Base-by-base conservation (phyloP, 2,329 filamentous ascomycete genomes). In the Tolypocladium sp. region DNA sequence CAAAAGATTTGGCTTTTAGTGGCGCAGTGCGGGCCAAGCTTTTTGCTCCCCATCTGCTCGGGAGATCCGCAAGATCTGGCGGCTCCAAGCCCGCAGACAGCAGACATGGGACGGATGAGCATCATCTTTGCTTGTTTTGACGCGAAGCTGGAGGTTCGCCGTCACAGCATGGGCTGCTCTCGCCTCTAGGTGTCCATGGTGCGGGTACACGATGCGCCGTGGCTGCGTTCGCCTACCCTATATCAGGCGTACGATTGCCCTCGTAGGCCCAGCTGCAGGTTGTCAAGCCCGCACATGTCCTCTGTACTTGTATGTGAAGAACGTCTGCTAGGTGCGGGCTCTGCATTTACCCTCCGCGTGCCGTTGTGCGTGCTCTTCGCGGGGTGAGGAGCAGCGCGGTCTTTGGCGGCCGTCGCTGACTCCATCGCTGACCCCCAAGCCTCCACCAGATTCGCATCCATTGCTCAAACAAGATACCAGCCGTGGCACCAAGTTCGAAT, bases 21-120 rank as follows among this genome's bases (percentile, higher is more conserved):
- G 56, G 56, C 13, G 56, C 13, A 37, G 20, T 27, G 22, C 41
- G 41, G 22, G n/a, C 56, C 56, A 57, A 52, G 44, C 33, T 17
- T 40, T 51, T 52, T 33, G 20, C n/a, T 27, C 3, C 56, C 44
- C 42, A 46, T 30, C 17, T 33, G n/a, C 22, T 40, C 53, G 52
- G 58, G 52, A 59, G 58, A 55, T 59, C 41, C 41, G 40, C 51
- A 49, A 40, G 52, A 56, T 56, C 52, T 56, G 27, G 37, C 22
- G 9, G 17, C 4, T 51, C 4, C 46, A n/a, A 53, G 42, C 56
- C 44, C 25, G 27, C 42, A 41, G 42, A 46, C 38, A 17, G 17
- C 10, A 22, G 22, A 25, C 42, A 8, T 49, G 42, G 12, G 25
- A 40, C 15, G 38, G 38, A 6, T 40, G 38, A 13, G 37, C 37